Evolutionary conservation across 768 basidiomycete species (phyloP), one percentile per base, ranked within the genome.

Genomic region (Hydnum rufescens): DNA sequence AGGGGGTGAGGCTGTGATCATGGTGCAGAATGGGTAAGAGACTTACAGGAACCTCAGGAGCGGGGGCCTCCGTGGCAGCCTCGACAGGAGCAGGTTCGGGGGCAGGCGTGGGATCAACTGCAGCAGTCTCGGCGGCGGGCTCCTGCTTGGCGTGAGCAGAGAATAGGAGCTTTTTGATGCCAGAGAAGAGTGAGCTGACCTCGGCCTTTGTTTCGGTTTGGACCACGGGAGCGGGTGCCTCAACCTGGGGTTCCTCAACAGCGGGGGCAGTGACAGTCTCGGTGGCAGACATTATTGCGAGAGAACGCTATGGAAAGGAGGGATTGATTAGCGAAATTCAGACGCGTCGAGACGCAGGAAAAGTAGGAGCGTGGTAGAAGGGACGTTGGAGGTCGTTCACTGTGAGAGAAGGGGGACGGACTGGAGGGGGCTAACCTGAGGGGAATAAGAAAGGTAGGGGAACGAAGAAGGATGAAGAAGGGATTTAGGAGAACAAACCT

Each of bases 261-360:
- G 60, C 62, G 61, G 78, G 65, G 67, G 80, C 30, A 43, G 55
- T 39, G 31, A 56, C 54, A 51, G 56, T 42, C 51, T 56, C 58
- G 28, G 48, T 44, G 32, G 58, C 74, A 73, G 85, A 86, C 83
- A 89, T 87, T 84, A 85, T 76, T n/a, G n/a, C n/a, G n/a, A n/a
- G n/a, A n/a, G n/a, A n/a, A n/a, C n/a, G n/a, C n/a, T n/a, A n/a
- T n/a, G n/a, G n/a, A n/a, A n/a, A n/a, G n/a, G n/a, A n/a, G n/a
- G n/a, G n/a, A n/a, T n/a, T n/a, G n/a, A n/a, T n/a, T n/a, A n/a
- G n/a, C n/a, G n/a, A n/a, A n/a, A n/a, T n/a, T n/a, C n/a, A n/a
- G n/a, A n/a, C n/a, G n/a, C n/a, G n/a, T n/a, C n/a, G n/a, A n/a
- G n/a, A n/a, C n/a, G n/a, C n/a, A n/a, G n/a, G n/a, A n/a, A n/a